A percentile compares a stretch with the other conserved stretches of the same genome.
Evolutionary conservation across 2,329 filamentous ascomycete genomes (phyloP).

Genomic region (Orbilia brochopaga): DNA sequence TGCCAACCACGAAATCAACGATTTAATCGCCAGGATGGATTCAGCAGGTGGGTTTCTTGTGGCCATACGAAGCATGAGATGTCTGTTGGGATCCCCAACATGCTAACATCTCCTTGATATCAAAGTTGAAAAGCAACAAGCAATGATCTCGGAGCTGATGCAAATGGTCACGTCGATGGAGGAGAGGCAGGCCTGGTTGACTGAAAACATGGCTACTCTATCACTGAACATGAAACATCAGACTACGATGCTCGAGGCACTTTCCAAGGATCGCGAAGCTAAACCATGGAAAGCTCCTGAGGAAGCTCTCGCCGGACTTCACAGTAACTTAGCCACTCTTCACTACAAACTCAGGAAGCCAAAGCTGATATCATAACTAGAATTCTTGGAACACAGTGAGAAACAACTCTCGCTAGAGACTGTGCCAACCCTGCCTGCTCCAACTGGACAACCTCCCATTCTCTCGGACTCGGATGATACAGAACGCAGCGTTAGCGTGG

Average conservation of each 20-base stretch:
- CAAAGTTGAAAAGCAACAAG: slow-evolving; percentile 19
- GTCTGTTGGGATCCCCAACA: not conserved
- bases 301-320: not conserved
- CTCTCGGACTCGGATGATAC: slow-evolving; percentile 21
- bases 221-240: slow-evolving; percentile 8
- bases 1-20: slow-evolving; percentile 1
- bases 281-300: not conserved
- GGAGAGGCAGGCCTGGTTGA: not conserved
- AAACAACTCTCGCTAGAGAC: slow-evolving; percentile 17
- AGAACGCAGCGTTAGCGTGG: slow-evolving; percentile 5
- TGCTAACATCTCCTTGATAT: not conserved
- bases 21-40: not conserved
- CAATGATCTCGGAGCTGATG: not conserved
- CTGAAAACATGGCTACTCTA: slow-evolving; percentile 10
- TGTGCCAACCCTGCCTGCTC: slow-evolving; percentile 10
- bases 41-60: slow-evolving; percentile 7
- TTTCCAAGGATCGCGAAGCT: not conserved
- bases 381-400: too few relatives aligned
- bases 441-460: slow-evolving; percentile 6
- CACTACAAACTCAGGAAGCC: not conserved
- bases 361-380: not conserved
- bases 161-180: slow-evolving; percentile 13
- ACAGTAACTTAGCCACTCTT: slow-evolving; percentile 7
- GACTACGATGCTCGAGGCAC: not conserved
- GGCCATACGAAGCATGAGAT: not conserved